Percentiles rank a stretch among this genome's conserved stretches.
phyloP scores from a whole-genome alignment of 108 stramenopile genomes.

The Skeletonema tropicum region DNA sequence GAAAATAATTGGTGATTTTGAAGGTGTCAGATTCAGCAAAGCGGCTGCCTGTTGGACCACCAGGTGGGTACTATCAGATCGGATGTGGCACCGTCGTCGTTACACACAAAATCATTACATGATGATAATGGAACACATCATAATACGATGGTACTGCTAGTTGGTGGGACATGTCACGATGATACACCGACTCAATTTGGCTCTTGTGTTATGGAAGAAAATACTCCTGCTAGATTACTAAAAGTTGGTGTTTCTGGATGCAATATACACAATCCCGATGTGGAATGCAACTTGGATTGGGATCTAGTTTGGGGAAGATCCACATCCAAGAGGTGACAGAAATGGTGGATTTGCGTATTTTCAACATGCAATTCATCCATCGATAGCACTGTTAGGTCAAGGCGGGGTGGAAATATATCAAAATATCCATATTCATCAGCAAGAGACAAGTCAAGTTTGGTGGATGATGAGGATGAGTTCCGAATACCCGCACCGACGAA shows the following conservation, averaged over 20 bases:
- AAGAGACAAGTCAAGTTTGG: neutral
- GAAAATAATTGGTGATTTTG: neutral
- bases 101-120: neutral
- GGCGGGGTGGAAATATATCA: slow-evolving; percentile 13
- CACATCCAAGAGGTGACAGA: slow-evolving; percentile 8
- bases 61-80: slow-evolving; percentile 19
- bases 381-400: slow-evolving; percentile 12
- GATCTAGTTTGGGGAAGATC: slow-evolving; percentile 5
- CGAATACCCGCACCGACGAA: slow-evolving; percentile 3
- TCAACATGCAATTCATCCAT: neutral
- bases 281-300: slow-evolving; percentile 1
- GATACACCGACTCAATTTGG: slow-evolving; percentile 10
- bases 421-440: neutral
- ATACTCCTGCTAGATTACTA: slow-evolving; percentile 13
- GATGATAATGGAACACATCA: neutral
- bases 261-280: neutral
- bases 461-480: neutral
- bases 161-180: slow-evolving; percentile 16
- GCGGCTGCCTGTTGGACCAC: slow-evolving; percentile 20
- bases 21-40: slow-evolving; percentile 6
- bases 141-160: slow-evolving; percentile 8
- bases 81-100: slow-evolving; percentile 2
- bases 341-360: slow-evolving; percentile 26
- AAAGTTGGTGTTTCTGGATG: slow-evolving; percentile 6
- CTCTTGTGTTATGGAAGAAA: slow-evolving; percentile 5